Percentiles rank a stretch among this genome's conserved stretches.
Evolutionary conservation across 768 basidiomycete genomes (phyloP).

Genomic region (Arthromyces matolae): DNA sequence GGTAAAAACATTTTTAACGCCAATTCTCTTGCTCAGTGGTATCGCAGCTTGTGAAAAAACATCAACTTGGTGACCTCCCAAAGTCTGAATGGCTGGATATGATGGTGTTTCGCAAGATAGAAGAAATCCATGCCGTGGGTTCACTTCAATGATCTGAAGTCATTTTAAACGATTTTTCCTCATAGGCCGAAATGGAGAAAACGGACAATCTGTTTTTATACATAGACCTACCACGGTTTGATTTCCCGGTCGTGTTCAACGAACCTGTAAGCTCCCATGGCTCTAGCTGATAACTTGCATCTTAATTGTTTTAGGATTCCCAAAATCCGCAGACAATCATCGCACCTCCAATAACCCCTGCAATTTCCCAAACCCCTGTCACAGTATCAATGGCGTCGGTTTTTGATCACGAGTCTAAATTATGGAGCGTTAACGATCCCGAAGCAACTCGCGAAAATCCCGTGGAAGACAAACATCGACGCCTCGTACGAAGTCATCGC

Average conservation of each 20-base stretch:
- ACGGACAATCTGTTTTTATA: constrained; percentile 95
- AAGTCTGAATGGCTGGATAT: constrained; percentile 97
- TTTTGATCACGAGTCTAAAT: constrained; percentile 59
- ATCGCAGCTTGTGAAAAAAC: constrained; percentile 83
- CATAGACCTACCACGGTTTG: constrained; percentile 92
- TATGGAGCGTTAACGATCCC: constrained; percentile 91
- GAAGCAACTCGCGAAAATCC: constrained; percentile 92
- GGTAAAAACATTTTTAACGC: constrained; percentile 37
- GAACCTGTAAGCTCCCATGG: constrained; percentile 60
- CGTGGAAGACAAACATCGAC: constrained; percentile 94
- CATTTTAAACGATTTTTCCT: too few species aligned
- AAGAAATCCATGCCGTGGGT: constrained; percentile 81
- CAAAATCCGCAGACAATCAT: constrained; percentile 31
- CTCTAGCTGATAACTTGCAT: neutral
- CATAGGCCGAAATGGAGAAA: constrained; percentile 83
- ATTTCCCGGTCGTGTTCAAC: constrained; percentile 94
- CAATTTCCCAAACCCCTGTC: constrained; percentile 40
- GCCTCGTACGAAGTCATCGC: constrained; percentile 90
- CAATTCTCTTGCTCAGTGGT: neutral
- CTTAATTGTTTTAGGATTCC: constrained; percentile 32
- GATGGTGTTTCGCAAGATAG: constrained; percentile 90
- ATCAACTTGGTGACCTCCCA: constrained; percentile 88
- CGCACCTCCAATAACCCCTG: constrained; percentile 37
- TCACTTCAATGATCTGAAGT: too few species aligned
- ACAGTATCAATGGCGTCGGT: constrained; percentile 43